Conservation (phyloP, 2,329 filamentous ascomycete genomes). For the Endocalyx cinctus region DNA sequence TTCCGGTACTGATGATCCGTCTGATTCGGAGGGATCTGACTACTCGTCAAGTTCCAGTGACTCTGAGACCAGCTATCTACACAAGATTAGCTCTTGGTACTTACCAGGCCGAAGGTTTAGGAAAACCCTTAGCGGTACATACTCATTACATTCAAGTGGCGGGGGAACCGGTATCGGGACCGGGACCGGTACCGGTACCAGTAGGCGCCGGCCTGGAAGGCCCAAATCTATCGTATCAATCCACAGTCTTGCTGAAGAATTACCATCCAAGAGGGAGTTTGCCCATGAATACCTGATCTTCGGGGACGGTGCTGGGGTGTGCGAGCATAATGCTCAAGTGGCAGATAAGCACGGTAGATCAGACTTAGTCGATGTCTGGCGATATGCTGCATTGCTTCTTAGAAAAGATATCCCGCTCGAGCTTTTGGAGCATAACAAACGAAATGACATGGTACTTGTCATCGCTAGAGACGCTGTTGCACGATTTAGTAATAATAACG, state of each 20-base stretch:
- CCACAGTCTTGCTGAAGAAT: slow-evolving; percentile 60
- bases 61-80: slow-evolving; percentile 60
- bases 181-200: slow-evolving; percentile 50
- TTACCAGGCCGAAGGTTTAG: slow-evolving; percentile 46
- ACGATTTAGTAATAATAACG: slow-evolving; percentile 26
- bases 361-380: slow-evolving; percentile 80
- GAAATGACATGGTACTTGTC: slow-evolving; percentile 59
- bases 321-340: slow-evolving; percentile 75
- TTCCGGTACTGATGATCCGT: slow-evolving; percentile 48
- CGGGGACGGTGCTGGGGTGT: slow-evolving; percentile 76
- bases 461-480: slow-evolving; percentile 61
- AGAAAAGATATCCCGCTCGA: slow-evolving; percentile 71
- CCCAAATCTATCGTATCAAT: slow-evolving; percentile 71
- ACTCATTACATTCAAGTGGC: slow-evolving; percentile 55
- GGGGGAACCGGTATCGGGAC: slow-evolving; percentile 56
- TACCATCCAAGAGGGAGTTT: slow-evolving; percentile 76
- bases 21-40: slow-evolving; percentile 45
- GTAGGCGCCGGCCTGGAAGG: slow-evolving; percentile 41
- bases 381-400: slow-evolving; percentile 71
- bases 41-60: slow-evolving; percentile 49
- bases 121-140: slow-evolving; percentile 53
- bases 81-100: slow-evolving; percentile 55
- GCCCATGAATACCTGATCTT: slow-evolving; percentile 80
- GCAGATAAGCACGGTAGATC: slow-evolving; percentile 65
- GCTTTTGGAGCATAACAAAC: slow-evolving; percentile 50